Evolutionary conservation across 352 stramenopile genomes (phyloP).

Genomic region (Phytophthora uliginosa): DNA sequence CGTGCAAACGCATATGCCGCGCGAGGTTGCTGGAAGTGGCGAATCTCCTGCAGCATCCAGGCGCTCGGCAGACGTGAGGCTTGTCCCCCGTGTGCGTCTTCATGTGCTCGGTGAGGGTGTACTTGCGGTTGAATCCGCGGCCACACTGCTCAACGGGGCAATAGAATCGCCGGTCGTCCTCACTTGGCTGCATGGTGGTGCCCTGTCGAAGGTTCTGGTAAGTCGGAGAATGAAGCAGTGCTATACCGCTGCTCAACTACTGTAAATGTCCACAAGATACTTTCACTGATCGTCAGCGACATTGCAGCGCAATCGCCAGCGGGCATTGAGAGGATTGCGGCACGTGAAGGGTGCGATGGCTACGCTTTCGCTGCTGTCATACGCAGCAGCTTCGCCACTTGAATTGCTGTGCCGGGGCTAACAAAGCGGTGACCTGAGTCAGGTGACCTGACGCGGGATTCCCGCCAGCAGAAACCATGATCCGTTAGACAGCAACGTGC

Average conservation of each 20-base stretch:
- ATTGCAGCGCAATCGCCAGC: constrained; percentile 20
- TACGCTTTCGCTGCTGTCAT: constrained; percentile 27
- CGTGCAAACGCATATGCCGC: constrained; percentile 65
- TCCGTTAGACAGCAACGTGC: constrained; percentile 29
- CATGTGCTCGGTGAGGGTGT: constrained; percentile 67
- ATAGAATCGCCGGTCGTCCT: constrained; percentile 31
- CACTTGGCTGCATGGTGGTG: constrained; percentile 16
- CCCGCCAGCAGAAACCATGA: constrained; percentile 20
- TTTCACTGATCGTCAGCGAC: constrained; percentile 29
- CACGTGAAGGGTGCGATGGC: constrained; percentile 5
- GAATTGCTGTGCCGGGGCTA: constrained; percentile 31
- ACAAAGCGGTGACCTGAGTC: constrained; percentile 12
- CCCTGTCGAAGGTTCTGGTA: constrained; percentile 12
- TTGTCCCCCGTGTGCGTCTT: constrained; percentile 74
- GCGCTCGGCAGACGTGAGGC: constrained; percentile 50
- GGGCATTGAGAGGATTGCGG: constrained; percentile 16
- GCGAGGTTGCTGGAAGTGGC: constrained; percentile 70
- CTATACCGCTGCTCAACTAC: constrained; percentile 16
- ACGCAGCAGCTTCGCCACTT: constrained; percentile 19
- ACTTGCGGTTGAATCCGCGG: constrained; percentile 57
- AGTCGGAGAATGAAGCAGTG: constrained; percentile 23
- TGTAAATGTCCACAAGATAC: constrained; percentile 22
- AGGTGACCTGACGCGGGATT: constrained; percentile 15
- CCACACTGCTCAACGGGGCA: constrained; percentile 35
- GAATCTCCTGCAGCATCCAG: constrained; percentile 56